phyloP scores from a whole-genome alignment of 1,139 yeast species.

The Magnusiomyces tetraspermus region DNA sequence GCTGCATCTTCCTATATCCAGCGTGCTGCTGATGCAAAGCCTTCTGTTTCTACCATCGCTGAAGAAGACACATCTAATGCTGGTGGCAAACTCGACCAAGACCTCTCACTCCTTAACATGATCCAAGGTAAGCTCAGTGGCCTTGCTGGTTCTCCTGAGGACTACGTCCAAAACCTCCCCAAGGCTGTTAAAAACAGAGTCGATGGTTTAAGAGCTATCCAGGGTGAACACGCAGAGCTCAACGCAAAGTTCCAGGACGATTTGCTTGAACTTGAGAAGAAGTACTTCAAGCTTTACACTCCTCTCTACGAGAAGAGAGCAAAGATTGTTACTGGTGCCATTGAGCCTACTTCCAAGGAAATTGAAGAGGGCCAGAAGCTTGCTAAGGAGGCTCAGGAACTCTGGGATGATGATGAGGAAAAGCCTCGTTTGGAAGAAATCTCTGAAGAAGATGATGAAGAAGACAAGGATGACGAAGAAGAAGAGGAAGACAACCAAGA shows the following conservation, averaged over 20 bases:
- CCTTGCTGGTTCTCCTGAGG: constrained; percentile 78
- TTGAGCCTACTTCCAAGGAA: constrained; percentile 73
- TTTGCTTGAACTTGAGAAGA: constrained; percentile 76
- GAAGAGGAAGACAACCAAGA: constrained; percentile 39
- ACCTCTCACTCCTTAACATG: constrained; percentile 48
- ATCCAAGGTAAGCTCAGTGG: constrained; percentile 85
- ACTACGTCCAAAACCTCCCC: constrained; percentile 78
- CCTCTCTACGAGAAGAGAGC: constrained; percentile 74
- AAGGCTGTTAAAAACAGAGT: constrained; percentile 65
- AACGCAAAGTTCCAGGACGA: constrained; percentile 91
- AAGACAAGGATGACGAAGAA: constrained; percentile 39
- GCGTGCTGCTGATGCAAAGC: constrained; percentile 43
- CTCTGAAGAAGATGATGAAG: constrained; percentile 26
- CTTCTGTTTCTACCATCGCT: constrained; percentile 66
- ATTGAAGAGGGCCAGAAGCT: constrained; percentile 65
- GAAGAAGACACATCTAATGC: constrained; percentile 42
- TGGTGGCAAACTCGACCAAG: constrained; percentile 16
- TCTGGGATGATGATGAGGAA: constrained; percentile 37
- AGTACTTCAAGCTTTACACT: constrained; percentile 59
- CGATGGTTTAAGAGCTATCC: constrained; percentile 75
- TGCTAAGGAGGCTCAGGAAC: constrained; percentile 38
- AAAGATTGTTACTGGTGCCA: constrained; percentile 57
- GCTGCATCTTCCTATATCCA: constrained; percentile 66
- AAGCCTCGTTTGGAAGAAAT: constrained; percentile 39
- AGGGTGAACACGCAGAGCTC: constrained; percentile 67